Evolutionary conservation across 768 basidiomycete species (phyloP).

Genomic region (Porpolomopsis calyptriformis): DNA sequence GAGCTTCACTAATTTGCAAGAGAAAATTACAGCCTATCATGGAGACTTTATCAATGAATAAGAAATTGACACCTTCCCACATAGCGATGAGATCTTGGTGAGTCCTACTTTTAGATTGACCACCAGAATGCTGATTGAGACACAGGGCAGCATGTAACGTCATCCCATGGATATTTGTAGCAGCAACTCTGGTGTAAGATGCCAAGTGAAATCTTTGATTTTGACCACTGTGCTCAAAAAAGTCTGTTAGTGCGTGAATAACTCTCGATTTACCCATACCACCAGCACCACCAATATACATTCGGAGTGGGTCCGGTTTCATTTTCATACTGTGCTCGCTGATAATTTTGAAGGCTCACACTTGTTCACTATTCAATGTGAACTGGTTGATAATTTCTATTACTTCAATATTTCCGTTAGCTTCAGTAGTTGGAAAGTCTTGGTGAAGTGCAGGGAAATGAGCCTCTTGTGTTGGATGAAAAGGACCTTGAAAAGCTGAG

Average conservation of each 20-base stretch:
- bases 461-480: background rate
- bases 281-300: constrained; percentile 29
- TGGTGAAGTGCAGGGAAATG: background rate
- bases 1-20: constrained; percentile 21
- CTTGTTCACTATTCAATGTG: constrained; percentile 26
- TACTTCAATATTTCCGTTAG: constrained; percentile 10
- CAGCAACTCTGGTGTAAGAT: constrained; percentile 31
- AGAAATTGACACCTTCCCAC: constrained; percentile 31
- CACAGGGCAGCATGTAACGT: constrained; percentile 28
- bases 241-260: constrained; percentile 24
- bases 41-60: constrained; percentile 31
- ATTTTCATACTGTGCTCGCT: constrained; percentile 15
- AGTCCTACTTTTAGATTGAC: constrained; percentile 6
- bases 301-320: constrained; percentile 15
- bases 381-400: constrained; percentile 15
- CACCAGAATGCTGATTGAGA: constrained; percentile 10
- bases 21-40: constrained; percentile 28
- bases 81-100: constrained; percentile 15
- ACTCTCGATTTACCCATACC: constrained; percentile 36
- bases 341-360: constrained; percentile 23
- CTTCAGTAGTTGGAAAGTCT: background rate
- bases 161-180: constrained; percentile 26
- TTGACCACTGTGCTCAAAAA: constrained; percentile 18
- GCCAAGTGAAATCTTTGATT: constrained; percentile 18
- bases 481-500: too few relatives aligned